Conservation (phyloP, 768 basidiomycete species). For the Gloeopeniophorella convolvens region DNA sequence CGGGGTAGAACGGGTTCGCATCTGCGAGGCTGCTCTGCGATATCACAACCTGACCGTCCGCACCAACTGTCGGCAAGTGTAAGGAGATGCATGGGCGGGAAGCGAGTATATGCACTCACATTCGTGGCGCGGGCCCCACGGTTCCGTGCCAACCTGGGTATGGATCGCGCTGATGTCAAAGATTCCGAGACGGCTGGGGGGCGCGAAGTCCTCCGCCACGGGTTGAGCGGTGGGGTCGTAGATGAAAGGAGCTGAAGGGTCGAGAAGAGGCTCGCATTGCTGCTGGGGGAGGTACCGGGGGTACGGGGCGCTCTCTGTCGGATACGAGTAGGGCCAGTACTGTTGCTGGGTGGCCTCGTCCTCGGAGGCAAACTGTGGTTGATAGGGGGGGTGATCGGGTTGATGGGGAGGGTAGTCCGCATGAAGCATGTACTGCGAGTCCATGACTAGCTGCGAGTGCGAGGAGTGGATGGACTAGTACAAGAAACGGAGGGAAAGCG, state of each 20-base stretch:
- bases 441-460: neutral
- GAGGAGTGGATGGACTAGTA: too few species aligned
- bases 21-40: slow-evolving; percentile 8
- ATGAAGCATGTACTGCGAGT: slow-evolving; percentile 8
- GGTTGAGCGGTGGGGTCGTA: neutral
- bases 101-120: neutral
- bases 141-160: neutral
- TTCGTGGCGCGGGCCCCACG: slow-evolving; percentile 6
- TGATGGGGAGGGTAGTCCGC: slow-evolving; percentile 8
- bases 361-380: slow-evolving; percentile 1
- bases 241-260: neutral
- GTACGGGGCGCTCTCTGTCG: neutral
- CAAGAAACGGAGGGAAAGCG: neutral
- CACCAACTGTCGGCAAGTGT: neutral
- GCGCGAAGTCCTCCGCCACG: neutral
- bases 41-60: neutral
- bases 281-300: slow-evolving; percentile 4
- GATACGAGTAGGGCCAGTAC: slow-evolving; percentile 15
- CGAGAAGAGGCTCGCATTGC: slow-evolving; percentile 7
- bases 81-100: neutral
- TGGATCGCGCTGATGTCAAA: slow-evolving; percentile 13
- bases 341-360: slow-evolving; percentile 9
- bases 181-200: slow-evolving; percentile 8
- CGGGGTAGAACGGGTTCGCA: slow-evolving; percentile 1
- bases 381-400: slow-evolving; percentile 7